A percentile compares a stretch with the other conserved stretches of the same genome.
These are phyloP conservation scores for Knoxdaviesia capensis DNA, from an alignment of 2,329 filamentous ascomycete species.

Conservation along the genomic window DNA sequence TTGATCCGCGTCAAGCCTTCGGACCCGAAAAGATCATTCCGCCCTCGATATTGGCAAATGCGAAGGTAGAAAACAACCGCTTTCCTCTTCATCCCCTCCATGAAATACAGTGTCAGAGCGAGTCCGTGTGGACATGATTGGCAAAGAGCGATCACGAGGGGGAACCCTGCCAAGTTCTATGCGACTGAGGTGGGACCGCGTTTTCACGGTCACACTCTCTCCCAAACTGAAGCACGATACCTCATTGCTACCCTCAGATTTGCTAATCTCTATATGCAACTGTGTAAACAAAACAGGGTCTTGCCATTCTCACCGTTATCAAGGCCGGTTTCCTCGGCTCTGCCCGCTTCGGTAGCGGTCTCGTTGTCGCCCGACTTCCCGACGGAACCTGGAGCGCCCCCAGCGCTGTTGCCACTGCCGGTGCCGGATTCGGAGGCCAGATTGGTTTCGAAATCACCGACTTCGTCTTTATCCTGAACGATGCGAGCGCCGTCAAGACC, in stretches of 20 bases:
- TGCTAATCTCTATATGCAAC: too few species aligned
- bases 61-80: slow-evolving; percentile 42
- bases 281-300: slow-evolving; percentile 26
- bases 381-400: slow-evolving; percentile 69
- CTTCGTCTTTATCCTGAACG: slow-evolving; percentile 97
- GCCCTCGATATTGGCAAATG: slow-evolving; percentile 68
- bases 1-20: slow-evolving; percentile 84
- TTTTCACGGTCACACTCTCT: too few species aligned
- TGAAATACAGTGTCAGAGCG: neutral
- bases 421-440: slow-evolving; percentile 68
- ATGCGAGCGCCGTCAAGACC: slow-evolving; percentile 69
- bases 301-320: slow-evolving; percentile 70
- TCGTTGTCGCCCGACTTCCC: slow-evolving; percentile 60
- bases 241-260: too few species aligned
- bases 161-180: too few species aligned
- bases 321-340: slow-evolving; percentile 76
- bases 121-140: too few species aligned
- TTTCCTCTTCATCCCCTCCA: neutral
- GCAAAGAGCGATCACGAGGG: too few species aligned
- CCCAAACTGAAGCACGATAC: too few species aligned
- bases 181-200: too few species aligned
- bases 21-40: slow-evolving; percentile 96
- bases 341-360: slow-evolving; percentile 60
- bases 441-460: slow-evolving; percentile 78
- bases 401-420: slow-evolving; percentile 60